Evolutionary conservation across 208 protist species (phyloP), one percentile per base, ranked within the genome.

Genomic region (Leishmania guyanensis): DNA sequence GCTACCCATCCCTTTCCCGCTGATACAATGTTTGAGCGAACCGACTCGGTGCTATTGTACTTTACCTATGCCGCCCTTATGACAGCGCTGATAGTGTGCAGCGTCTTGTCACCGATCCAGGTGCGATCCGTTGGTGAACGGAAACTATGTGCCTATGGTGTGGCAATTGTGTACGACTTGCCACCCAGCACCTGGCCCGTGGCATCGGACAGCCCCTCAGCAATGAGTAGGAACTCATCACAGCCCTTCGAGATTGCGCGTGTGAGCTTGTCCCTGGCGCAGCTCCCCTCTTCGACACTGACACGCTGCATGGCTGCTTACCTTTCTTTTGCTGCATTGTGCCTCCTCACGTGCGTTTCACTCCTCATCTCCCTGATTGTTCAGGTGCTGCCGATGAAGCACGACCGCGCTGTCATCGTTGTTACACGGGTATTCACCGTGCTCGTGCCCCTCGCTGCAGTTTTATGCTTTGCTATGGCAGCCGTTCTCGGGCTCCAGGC

Each of bases 21-120:
- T 14, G 22, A 33, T 36, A 2, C 39, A 29, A 94, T 94, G 90
- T 75, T 84, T n/a, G 78, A 80, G 10, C 75, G 79, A 48, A 90
- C 77, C 33, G 65, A 81, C 43, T 73, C 75, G 43, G 83, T 85
- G 53, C 83, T 83, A 12, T 39, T 88, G 3, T 90, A 91, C 78
- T 78, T 92, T 39, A 77, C 75, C 33, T 85, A 88, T 60, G 78
- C 84, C 2, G 70, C 88, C 2, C 54, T 92, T n/a, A 83, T 86
- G 33, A 84, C 89, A 2, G 87, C 85, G 1, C 78, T 94, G 2
- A 81, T 91, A 14, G 53, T 92, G 39, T 90, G 84, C 48, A 91
- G 88, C 78, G 16, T 89, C 1, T 75, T 94, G 20, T 84, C 85
- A 22, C 90, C 90, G 2, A 76, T 94, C 29, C 83, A 84, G 10